Base-by-base conservation (phyloP, 768 basidiomycete species). In the Gloeopeniophorella convolvens region DNA sequence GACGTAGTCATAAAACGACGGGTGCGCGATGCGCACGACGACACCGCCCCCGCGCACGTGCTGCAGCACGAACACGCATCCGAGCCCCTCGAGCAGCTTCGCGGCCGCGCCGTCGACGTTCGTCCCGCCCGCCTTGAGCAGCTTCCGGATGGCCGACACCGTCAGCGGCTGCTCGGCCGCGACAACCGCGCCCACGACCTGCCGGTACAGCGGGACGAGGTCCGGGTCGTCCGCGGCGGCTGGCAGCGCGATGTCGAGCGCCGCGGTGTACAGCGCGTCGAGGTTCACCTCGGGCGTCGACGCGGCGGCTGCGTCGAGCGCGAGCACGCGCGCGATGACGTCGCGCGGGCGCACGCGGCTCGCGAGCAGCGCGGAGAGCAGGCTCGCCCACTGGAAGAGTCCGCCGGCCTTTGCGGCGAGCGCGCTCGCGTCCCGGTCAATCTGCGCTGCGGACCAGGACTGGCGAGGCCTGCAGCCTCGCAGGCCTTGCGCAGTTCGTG, bases 381-480 rank as follows among this genome's bases (percentile, higher is more conserved):
- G 39, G 26, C 24, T 5, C n/a, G 59, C 60, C 48, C 56, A 61
- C 23, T 57, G 50, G 33, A 60, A 60, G 11, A 60, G 48, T 1
- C 59, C 59, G 5, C 45, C 35, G 2, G 59, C 48, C 32, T 45
- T 41, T 24, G 32, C 32, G 26, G 42, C 45, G 34, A 55, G 45
- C 30, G 45, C 34, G 8, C 24, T 26, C 1, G 50, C 54, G 24
- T 55, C 54, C 16, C 15, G 23, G 5, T 52, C 27, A 13, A 60
- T 33, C 34, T 47, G 40, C 10, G 18, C 15, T 9, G 39, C 11
- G 12, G 37, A 2, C 45, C 49, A 44, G 7, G 23, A 5, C 9
- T 11, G n/a, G 32, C 30, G 18, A 41, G 42, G 18, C 32, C 20
- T 15, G 27, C 28, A 13, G 23, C 42, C 40, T 48, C 42, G 33